These are phyloP conservation scores for Tylopilus subfusipes DNA, from an alignment of 768 basidiomycete species.

Conservation along the genomic window DNA sequence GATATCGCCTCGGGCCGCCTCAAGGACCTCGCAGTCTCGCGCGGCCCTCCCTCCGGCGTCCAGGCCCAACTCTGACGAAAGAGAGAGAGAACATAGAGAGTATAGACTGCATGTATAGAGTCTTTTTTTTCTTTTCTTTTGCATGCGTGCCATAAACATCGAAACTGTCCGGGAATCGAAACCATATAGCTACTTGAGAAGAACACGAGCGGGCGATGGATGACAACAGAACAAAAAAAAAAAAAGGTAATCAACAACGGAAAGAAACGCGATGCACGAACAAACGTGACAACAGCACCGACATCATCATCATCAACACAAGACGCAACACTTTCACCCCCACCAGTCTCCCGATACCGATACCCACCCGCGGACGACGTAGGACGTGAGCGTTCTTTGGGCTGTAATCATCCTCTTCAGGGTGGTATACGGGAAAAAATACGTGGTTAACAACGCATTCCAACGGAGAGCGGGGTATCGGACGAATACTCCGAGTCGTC, in stretches of 20 bases:
- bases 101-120: not conserved
- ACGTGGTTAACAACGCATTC: too few species aligned
- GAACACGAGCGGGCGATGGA: too few species aligned
- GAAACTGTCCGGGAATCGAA: conserved; percentile 11
- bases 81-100: not conserved
- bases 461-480: too few species aligned
- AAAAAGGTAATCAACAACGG: not conserved
- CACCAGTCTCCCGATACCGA: conserved; percentile 42
- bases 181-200: conserved; percentile 5
- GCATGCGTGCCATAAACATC: conserved; percentile 8
- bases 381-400: too few species aligned
- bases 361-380: conserved; percentile 54
- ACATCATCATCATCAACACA: conserved; percentile 43
- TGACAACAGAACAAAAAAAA: not conserved
- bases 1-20: conserved; percentile 57
- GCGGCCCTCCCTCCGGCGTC: too few species aligned
- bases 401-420: too few species aligned
- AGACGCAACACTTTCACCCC: conserved; percentile 60
- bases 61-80: too few species aligned
- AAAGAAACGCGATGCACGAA: conserved; percentile 2
- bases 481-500: too few species aligned
- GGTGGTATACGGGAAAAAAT: too few species aligned
- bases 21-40: conserved; percentile 53
- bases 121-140: too few species aligned
- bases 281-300: not conserved